A percentile compares a stretch with the other conserved stretches of the same genome.
These are phyloP conservation scores for Vicia villosa DNA, from an alignment of 306 rosid genomes.

Conservation along the genomic window DNA sequence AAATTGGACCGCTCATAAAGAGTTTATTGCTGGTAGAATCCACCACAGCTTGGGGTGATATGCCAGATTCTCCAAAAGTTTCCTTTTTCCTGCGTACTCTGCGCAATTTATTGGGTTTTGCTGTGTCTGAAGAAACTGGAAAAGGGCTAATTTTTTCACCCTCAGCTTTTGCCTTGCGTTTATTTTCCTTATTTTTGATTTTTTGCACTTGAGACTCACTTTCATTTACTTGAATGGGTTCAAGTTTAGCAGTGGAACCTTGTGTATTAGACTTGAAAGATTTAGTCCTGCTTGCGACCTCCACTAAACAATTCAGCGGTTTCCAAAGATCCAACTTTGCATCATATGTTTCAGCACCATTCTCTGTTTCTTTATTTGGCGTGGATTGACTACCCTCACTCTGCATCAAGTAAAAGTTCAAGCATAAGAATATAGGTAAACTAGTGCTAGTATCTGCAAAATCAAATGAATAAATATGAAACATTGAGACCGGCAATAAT, in stretches of 20 bases:
- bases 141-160: slow-evolving; percentile 54
- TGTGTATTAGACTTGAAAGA: slow-evolving; percentile 70
- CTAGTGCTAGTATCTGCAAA: slow-evolving; percentile 8
- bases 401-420: slow-evolving; percentile 49
- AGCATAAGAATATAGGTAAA: slow-evolving; percentile 28
- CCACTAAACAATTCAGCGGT: slow-evolving; percentile 87
- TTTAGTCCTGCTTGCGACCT: slow-evolving; percentile 88
- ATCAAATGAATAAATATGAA: slow-evolving; percentile 14
- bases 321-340: slow-evolving; percentile 90
- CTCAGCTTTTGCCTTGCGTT: slow-evolving; percentile 63
- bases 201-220: slow-evolving; percentile 52
- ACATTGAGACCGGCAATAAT: neutral
- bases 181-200: slow-evolving; percentile 66
- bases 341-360: slow-evolving; percentile 60
- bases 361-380: slow-evolving; percentile 62
- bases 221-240: slow-evolving; percentile 43
- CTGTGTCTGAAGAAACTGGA: slow-evolving; percentile 48
- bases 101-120: slow-evolving; percentile 66
- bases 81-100: slow-evolving; percentile 78
- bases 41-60: slow-evolving; percentile 69
- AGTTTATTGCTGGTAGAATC: slow-evolving; percentile 52
- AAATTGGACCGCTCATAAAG: slow-evolving; percentile 66
- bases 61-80: slow-evolving; percentile 59
- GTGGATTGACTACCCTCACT: slow-evolving; percentile 59
- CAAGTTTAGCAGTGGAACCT: slow-evolving; percentile 59